Base-by-base conservation (phyloP, 371 early-diverging fungal species). In the Rhizomucor miehei region DNA sequence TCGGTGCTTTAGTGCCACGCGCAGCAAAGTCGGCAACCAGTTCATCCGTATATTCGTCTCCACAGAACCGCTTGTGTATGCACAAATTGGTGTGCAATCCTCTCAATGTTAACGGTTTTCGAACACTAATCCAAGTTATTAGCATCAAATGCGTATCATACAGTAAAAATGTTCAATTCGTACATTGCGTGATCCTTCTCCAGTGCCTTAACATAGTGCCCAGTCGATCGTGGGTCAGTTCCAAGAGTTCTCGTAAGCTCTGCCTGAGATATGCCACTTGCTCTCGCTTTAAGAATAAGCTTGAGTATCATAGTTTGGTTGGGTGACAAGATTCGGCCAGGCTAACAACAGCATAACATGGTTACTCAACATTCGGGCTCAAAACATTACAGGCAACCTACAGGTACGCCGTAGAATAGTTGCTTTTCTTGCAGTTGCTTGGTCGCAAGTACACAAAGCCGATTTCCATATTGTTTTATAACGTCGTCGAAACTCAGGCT, bases 181-280 rank as follows among this genome's bases (percentile, higher is more conserved):
- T 65, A 61, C 66, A 75, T 75, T 9, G 66, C 59, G 1, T 72
- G 70, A 20, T 57, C 60, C n/a, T 69, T 58, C 21, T 69, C 72
- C 36, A 75, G 21, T 3, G 57, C 39, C 50, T 71, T 71, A 4
- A 59, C 63, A 54, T 71, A 71, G 48, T 71, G 72, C 1, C 76
- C 76, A n/a, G 76, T 60, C 1, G 76, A 71, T 16, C 76, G 60
- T 51, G 59, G 23, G 44, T 75, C 76, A 12, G 69, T n/a, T 6
- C 48, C 52, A 4, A 60, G 50, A 0, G 48, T 5, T 36, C 59
- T 67, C 1, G 76, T 71, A 2, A 75, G 34, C 8, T 44, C 48
- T 14, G 64, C 64, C 53, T 75, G 76, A 12, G 67, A 59, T 20
- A 69, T 41, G 20, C 76, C 76, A 8, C 52, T 37, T 10, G 59